Base-by-base conservation (phyloP, 208 protist genomes). In the Leptomonas seymouri region DNA sequence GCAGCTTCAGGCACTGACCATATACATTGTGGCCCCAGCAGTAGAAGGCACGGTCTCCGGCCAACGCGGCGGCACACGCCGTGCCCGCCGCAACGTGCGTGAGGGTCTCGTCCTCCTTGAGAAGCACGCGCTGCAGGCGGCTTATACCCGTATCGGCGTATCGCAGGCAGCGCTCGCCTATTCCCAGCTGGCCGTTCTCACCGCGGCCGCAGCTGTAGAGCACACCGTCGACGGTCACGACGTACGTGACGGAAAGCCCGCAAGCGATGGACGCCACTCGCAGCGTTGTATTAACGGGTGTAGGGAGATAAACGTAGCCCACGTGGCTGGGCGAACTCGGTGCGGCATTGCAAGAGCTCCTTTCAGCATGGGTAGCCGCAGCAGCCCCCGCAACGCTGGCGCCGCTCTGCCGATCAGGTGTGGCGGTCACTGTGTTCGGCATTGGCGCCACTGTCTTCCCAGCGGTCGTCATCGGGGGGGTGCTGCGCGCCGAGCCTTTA, bases 21-120 rank as follows among this genome's bases (percentile, higher is more conserved):
- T 80, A 88, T 15, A 49, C 65, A 66, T 96, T 96, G 65, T 87
- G 60, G 49, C 91, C 91, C 86, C 88, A 94, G 39, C 77, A 56
- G 67, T 87, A 93, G 53, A 96, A 65, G 20, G 67, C 45, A 34
- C 58, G 61, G 48, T 78, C 74, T 25, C 41, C 34, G 21, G 78
- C 65, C 31, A 93, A 20, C 3, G 85, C 86, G 3, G 84, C 57
- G 25, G 64, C 85, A 50, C 77, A 85, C 3, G 71, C 74, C 23
- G 63, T 63, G 30, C 88, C 86, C 20, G 80, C 78, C 27, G 60
- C 81, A 2, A 94, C 56, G 27, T 61, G 71, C 28, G 61, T 67
- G 21, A 92, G 64, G 0, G 64, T 34, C 28, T 89, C 83, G 20
- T 53, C 82, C 18, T 72, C 51, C 45, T 72, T 73, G 34, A 87